Evolutionary conservation across 805 yeast species (phyloP), one percentile per base, ranked within the genome.

Genomic region (Kodamaea nitidulidarum): DNA sequence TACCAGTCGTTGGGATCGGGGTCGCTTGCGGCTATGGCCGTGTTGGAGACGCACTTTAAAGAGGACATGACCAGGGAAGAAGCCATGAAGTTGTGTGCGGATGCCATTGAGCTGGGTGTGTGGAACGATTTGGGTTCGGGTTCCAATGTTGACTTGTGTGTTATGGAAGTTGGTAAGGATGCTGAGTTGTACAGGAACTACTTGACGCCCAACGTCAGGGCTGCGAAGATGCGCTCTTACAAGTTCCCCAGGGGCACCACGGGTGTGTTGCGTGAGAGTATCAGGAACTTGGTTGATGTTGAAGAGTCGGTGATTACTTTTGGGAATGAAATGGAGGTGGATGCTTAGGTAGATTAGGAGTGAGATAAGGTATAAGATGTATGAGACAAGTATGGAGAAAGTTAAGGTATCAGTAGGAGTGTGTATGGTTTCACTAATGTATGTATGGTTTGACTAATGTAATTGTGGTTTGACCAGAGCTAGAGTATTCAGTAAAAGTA

Each of bases 51-150:
- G 29, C 74, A 81, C 47, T 93, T 95, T 95, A 79, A 75, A 55
- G 80, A 76, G 49, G 86, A 77, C 49, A 64, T 93, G 70, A 74
- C 81, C 15, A 84, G 72, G 59, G 95, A 88, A 35, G 95, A 88
- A 60, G 98, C 98, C n/a, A 80, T 88, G 68, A 80, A 78, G 51
- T 72, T 93, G 39, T 91, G 96, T 45, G 71, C 96, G 3, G 88
- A 86, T 50, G 98, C 98, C 17, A 93, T 93, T 56, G 86, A 87
- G 66, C 88, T 96, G 12, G 98, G 98, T 76, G 91, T 93, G 55
- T 93, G 96, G 96, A 93, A 93, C 65, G 98, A 93, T 73, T 76
- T 91, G 58, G 98, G 98, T 36, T 91, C 98, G 1, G 98, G 98
- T 60, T 93, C 98, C 20, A 93, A 93, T 58, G 98, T 93, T 26